Evolutionary conservation across 768 basidiomycete genomes (phyloP).

Genomic region (Heimioporus sp.): DNA sequence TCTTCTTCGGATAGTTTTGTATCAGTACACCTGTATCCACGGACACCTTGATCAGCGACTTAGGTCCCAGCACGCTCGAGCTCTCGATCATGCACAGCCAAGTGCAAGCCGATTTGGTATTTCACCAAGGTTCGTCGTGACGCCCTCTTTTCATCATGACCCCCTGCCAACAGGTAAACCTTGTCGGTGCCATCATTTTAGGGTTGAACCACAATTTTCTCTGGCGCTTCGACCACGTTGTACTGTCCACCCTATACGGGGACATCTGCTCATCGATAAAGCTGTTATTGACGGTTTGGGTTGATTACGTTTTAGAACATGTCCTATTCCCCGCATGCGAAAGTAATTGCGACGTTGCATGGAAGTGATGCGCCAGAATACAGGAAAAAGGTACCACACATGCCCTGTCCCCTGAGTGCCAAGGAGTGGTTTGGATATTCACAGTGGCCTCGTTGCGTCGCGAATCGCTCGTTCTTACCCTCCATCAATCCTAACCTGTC

Average conservation of each 20-base stretch:
- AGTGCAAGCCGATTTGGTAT: slow-evolving; percentile 1
- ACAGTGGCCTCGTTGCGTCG: slow-evolving; percentile 19
- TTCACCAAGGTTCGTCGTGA: slow-evolving; percentile 19
- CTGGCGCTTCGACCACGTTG: slow-evolving; percentile 8
- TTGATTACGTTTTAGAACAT: neutral
- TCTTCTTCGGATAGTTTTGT: slow-evolving; percentile 26
- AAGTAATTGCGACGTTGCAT: neutral
- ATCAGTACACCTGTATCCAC: slow-evolving; percentile 30
- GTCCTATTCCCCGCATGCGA: neutral
- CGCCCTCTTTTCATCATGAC: slow-evolving; percentile 1
- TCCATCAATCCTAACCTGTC: neutral
- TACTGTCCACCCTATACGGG: slow-evolving; percentile 3
- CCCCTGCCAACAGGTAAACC: slow-evolving; percentile 9
- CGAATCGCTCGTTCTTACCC: neutral
- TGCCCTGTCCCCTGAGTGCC: slow-evolving; percentile 4
- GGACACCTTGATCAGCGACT: slow-evolving; percentile 27
- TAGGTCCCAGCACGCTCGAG: slow-evolving; percentile 11
- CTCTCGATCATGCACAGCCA: slow-evolving; percentile 5
- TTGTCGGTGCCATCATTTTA: slow-evolving; percentile 6
- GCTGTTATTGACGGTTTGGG: slow-evolving; percentile 9
- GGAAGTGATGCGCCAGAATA: slow-evolving; percentile 3
- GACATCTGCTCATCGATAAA: slow-evolving; percentile 19
- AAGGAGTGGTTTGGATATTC: neutral
- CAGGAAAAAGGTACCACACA: slow-evolving; percentile 7
- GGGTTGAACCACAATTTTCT: slow-evolving; percentile 1